These are phyloP conservation scores for Tephrocybe sp. DNA, from an alignment of 768 basidiomycete species.

Conservation along the genomic window DNA sequence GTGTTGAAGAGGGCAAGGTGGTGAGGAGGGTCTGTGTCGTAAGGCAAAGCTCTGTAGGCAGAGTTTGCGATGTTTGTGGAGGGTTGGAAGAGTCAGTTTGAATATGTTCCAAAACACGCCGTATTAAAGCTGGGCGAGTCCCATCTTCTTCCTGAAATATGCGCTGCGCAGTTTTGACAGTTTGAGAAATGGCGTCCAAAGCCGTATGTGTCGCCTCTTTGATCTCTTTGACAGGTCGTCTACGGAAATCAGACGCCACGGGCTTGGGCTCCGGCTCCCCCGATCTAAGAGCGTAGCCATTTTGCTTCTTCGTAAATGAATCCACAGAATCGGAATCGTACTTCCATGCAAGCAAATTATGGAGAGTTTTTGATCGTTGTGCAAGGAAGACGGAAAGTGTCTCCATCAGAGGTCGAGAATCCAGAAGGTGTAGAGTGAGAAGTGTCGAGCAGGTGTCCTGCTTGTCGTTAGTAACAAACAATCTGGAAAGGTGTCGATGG, in stretches of 20 bases:
- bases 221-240: constrained; percentile 47
- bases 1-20: constrained; percentile 78
- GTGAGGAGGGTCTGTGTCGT: constrained; percentile 69
- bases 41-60: constrained; percentile 56
- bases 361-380: constrained; percentile 67
- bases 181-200: constrained; percentile 57
- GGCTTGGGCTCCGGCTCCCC: constrained; percentile 8
- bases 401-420: constrained; percentile 77
- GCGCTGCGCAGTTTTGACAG: constrained; percentile 53
- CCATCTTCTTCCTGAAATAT: constrained; percentile 50
- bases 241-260: constrained; percentile 23
- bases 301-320: constrained; percentile 22
- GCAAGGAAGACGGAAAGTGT: constrained; percentile 68
- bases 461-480: background rate
- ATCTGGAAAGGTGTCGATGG: background rate
- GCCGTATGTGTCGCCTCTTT: constrained; percentile 51
- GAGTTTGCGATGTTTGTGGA: constrained; percentile 16
- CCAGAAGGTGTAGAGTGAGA: constrained; percentile 84
- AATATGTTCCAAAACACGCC: constrained; percentile 57
- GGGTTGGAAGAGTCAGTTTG: constrained; percentile 46
- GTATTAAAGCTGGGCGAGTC: constrained; percentile 47
- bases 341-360: constrained; percentile 40
- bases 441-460: constrained; percentile 79
- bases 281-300: constrained; percentile 33
- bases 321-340: constrained; percentile 8